Base-by-base conservation (phyloP, 768 basidiomycete genomes). In the Leccinum broughii region DNA sequence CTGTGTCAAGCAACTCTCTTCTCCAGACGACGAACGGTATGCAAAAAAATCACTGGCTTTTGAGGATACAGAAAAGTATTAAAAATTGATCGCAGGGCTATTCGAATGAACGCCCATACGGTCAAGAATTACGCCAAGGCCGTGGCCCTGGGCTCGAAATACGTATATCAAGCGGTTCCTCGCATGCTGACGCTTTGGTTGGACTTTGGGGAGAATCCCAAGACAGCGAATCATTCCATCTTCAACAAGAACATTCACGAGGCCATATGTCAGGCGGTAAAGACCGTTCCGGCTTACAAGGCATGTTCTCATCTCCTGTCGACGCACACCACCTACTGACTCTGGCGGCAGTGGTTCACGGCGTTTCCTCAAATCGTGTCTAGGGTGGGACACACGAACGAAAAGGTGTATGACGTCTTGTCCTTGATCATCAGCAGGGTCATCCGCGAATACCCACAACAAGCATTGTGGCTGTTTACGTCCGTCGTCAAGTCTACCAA, bases 281-380 rank as follows among this genome's bases (percentile, higher is more conserved):
- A 77, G 46, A 80, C 79, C 1, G 78, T 91, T 1, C 90, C 95
- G 0, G 80, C 81, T 1, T 98, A 92, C 76, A 95, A 95, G 79
- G 95, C 86, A 56, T 60, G 77, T 58, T 15, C 7, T 37, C 15
- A 1, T 4, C n/a, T 51, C 51, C 44, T 37, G 50, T 6, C 8
- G 34, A 17, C n/a, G 9, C 15, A 9, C 11, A 34, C 49, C 28
- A 49, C 64, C 44, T 48, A 57, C 49, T 62, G 49, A 70, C 48
- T 5, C 62, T 54, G 4, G 24, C 51, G 55, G 15, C 51, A 98
- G 95, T 98, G 96, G 94, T 90, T 87, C 65, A 95, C 91, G 0
- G 95, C 94, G 1, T 95, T 98, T 63, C 95, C 95, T 3, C 97
- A 98, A 78, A 92, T 98, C 55, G 93, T 95, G 14, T 98, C 96